A percentile compares a stretch with the other conserved stretches of the same genome.
These are phyloP conservation scores for Monilinia fructicola DNA, from an alignment of 2,329 filamentous ascomycete species.

Conservation along the genomic window DNA sequence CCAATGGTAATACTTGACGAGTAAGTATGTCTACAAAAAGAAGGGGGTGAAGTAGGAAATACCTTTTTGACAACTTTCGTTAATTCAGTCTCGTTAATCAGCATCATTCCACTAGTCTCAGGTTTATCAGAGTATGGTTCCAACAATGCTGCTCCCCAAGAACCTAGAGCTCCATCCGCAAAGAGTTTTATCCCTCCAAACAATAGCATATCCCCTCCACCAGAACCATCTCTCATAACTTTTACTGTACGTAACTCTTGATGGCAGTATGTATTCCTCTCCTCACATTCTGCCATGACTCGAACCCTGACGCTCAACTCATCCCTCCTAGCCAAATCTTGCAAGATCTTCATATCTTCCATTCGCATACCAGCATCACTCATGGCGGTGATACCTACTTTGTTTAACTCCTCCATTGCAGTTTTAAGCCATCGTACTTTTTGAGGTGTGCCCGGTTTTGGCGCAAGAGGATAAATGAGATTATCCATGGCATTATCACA, in stretches of 20 bases:
- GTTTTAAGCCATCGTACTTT: conserved; percentile 56
- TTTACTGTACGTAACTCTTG: conserved; percentile 39
- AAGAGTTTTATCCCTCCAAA: conserved; percentile 69
- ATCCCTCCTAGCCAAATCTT: conserved; percentile 49
- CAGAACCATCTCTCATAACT: conserved; percentile 28
- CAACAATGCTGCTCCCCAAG: conserved; percentile 71
- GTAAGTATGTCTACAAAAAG: conserved; percentile 17
- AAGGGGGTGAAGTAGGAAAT: neutral
- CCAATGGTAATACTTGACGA: conserved; percentile 54
- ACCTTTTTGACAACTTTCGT: conserved; percentile 49
- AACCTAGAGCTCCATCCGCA: conserved; percentile 67
- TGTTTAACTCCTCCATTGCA: conserved; percentile 62
- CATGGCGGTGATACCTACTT: conserved; percentile 65
- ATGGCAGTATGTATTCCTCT: conserved; percentile 63
- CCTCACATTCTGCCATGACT: conserved; percentile 65
- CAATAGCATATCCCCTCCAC: conserved; percentile 44
- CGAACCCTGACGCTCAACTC: conserved; percentile 65
- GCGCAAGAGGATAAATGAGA: conserved; percentile 56
- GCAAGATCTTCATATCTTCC: conserved; percentile 54
- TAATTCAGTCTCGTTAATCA: conserved; percentile 63
- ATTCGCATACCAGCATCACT: conserved; percentile 66
- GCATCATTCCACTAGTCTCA: conserved; percentile 60
- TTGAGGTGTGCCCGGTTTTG: conserved; percentile 53
- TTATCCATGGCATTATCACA: conserved; percentile 70
- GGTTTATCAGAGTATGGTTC: conserved; percentile 66